These are phyloP conservation scores for Axilococcus clingmanii DNA, from an alignment of 139 green algal genomes.

Conservation along the genomic window DNA sequence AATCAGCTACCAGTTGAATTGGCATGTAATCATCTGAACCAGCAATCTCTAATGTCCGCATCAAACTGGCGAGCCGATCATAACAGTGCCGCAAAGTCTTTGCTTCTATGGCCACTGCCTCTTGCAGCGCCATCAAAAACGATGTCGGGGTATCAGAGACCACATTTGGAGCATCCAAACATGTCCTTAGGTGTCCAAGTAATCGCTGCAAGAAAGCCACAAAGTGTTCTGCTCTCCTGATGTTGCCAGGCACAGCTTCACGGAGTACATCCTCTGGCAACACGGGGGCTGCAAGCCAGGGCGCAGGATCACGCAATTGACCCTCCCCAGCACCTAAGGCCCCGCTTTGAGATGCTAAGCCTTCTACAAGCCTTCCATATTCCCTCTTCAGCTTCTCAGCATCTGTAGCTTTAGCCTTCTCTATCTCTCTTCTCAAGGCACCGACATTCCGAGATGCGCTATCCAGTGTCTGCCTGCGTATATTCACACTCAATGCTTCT, in stretches of 20 bases:
- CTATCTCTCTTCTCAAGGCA: conserved; percentile 48
- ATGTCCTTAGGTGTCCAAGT: conserved; percentile 66
- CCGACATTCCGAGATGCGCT: conserved; percentile 71
- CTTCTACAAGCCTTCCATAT: conserved; percentile 77
- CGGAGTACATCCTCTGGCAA: conserved; percentile 80
- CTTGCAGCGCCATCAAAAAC: conserved; percentile 72
- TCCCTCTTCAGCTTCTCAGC: conserved; percentile 63
- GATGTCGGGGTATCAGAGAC: conserved; percentile 58
- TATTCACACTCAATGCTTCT: conserved; percentile 80
- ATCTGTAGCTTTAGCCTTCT: conserved; percentile 54
- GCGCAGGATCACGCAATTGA: conserved; percentile 1
- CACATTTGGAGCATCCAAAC: conserved; percentile 49
- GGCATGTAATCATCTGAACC: conserved; percentile 87
- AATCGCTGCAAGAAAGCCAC: conserved; percentile 91
- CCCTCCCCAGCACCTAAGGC: conserved; percentile 24
- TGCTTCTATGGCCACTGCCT: conserved; percentile 25
- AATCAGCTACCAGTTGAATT: conserved; percentile 88
- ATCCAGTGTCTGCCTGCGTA: conserved; percentile 81
- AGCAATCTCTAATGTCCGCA: conserved; percentile 94
- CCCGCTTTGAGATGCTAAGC: conserved; percentile 67
- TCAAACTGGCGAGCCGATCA: conserved; percentile 82
- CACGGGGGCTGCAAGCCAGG: conserved; percentile 76
- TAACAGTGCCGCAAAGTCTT: conserved; percentile 90
- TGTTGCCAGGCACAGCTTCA: conserved; percentile 87
- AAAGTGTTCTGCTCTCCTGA: conserved; percentile 95